These are phyloP conservation scores for Cystofilobasidium macerans DNA, from an alignment of 768 basidiomycete genomes.

Conservation along the genomic window DNA sequence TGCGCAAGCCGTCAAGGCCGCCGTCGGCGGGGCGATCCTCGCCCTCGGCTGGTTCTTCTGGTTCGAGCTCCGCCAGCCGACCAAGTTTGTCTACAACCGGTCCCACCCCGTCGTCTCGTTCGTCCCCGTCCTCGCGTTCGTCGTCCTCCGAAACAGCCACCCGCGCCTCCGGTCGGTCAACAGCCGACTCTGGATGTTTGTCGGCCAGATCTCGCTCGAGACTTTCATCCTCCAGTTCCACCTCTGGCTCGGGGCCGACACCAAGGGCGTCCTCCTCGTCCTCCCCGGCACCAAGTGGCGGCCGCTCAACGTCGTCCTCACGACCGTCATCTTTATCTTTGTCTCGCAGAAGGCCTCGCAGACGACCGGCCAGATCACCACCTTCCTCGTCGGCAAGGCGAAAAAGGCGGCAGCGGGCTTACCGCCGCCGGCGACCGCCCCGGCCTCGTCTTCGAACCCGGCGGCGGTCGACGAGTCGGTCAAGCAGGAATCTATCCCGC, in stretches of 20 bases:
- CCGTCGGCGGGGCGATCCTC: conserved; percentile 47
- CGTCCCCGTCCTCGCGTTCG: conserved; percentile 67
- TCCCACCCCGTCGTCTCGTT: conserved; percentile 76
- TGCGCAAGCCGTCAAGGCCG: conserved; percentile 46
- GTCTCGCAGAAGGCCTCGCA: conserved; percentile 63
- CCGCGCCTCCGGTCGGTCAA: conserved; percentile 57
- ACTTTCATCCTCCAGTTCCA: conserved; percentile 83
- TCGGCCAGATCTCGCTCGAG: conserved; percentile 79
- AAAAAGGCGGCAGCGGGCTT: conserved; percentile 26
- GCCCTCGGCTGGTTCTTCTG: conserved; percentile 64
- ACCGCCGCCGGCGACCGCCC: conserved; percentile 2
- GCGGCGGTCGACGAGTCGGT: neutral
- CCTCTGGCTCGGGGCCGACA: conserved; percentile 73
- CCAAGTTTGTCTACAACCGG: conserved; percentile 73
- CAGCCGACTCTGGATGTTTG: conserved; percentile 61
- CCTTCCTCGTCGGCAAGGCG: conserved; percentile 40
- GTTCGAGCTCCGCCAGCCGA: conserved; percentile 64
- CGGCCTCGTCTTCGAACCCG: neutral
- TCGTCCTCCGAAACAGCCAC: conserved; percentile 64
- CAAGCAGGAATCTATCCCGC: conserved; percentile 16
- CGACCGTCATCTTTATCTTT: conserved; percentile 68
- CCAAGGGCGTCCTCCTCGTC: conserved; percentile 62
- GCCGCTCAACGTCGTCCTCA: conserved; percentile 64
- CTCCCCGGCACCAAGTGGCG: conserved; percentile 64
- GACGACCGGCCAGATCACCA: conserved; percentile 63